Evolutionary conservation across 257 asterid genomes (phyloP), one percentile per base, ranked within the genome.

Genomic region (Paraleonurus japonicus): DNA sequence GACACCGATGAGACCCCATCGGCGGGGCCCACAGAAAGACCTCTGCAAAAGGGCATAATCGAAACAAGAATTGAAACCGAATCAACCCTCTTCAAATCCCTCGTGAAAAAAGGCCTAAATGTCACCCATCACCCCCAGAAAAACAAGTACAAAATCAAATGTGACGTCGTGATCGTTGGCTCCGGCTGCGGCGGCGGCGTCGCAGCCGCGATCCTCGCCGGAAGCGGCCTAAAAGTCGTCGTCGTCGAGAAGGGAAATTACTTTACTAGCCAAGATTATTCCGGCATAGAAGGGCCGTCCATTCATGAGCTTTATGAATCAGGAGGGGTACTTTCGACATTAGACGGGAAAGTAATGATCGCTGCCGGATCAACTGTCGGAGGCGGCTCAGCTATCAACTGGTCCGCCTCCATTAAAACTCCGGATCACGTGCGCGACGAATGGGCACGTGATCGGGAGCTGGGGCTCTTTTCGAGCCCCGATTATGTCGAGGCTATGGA

Each of bases 281-380:
- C 90, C 1, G 88, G 86, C 7, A 67, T 93, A 0, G 98, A 93
- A 84, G 96, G 98, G 1, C 97, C 96, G 0, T 90, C 98, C 1
- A 76, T 82, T 88, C 28, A 33, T 9, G 85, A 84, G 64, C 75
- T 93, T 15, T 87, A 89, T 19, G 96, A 87, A 74, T 66, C 88
- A 2, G 93, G 97, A 17, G 98, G 97, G 7, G 27, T 93, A 22
- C 69, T 90, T 0, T 2, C 97, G 2, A 80, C 96, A 7, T 70
- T 82, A 28, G 96, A 93, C 64, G 97, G 90, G 43, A 90, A 87
- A 59, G 32, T 83, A 30, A 82, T 80, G 85, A 22, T 90, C 50
- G 57, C 82, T 47, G 96, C 97, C 3, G 98, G 97, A 11, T 90
- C 97, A 10, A 87, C 96, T 2, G 97, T 93, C 15, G 98, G 98